phyloP scores from a whole-genome alignment of 345 rosid genomes.

The Hibiscus syriacus region DNA sequence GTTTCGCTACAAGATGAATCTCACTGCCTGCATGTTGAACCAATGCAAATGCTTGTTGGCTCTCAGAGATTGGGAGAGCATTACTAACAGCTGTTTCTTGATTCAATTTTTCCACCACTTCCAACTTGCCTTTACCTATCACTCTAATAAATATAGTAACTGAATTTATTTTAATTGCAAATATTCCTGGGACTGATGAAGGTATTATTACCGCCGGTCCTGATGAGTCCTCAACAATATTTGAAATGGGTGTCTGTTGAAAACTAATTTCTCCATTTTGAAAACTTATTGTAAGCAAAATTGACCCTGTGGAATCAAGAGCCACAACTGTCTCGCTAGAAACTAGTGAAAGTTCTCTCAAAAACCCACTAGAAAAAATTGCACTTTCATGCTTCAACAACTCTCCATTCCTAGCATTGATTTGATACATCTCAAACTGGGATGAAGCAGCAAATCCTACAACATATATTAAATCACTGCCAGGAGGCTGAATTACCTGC shows the following conservation, averaged over 20 bases:
- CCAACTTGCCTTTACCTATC: slow-evolving; percentile 51
- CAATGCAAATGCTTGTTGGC: slow-evolving; percentile 59
- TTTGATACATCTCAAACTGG: slow-evolving; percentile 52
- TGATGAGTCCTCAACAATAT: slow-evolving; percentile 41
- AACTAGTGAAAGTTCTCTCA: slow-evolving; percentile 51
- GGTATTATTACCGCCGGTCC: slow-evolving; percentile 54
- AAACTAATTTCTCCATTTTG: slow-evolving; percentile 46
- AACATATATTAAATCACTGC: slow-evolving; percentile 39
- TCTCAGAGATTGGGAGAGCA: slow-evolving; percentile 58
- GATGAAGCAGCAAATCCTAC: slow-evolving; percentile 66
- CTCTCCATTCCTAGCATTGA: slow-evolving; percentile 67
- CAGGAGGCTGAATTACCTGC: slow-evolving; percentile 54
- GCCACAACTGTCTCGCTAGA: slow-evolving; percentile 59
- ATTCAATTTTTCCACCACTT: slow-evolving; percentile 51
- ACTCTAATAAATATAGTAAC: slow-evolving; percentile 43
- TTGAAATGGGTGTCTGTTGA: slow-evolving; percentile 45
- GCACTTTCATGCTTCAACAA: slow-evolving; percentile 51
- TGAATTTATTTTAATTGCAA: slow-evolving; percentile 43
- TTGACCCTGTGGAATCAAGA: slow-evolving; percentile 58
- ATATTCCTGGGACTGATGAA: slow-evolving; percentile 44
- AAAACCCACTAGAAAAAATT: slow-evolving; percentile 62
- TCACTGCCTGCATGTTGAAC: slow-evolving; percentile 52
- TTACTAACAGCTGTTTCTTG: slow-evolving; percentile 67
- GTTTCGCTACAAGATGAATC: slow-evolving; percentile 71
- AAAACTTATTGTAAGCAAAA: slow-evolving; percentile 48